phyloP scores from a whole-genome alignment of 2,329 filamentous ascomycete genomes.

The Fusarium bulbicola region DNA sequence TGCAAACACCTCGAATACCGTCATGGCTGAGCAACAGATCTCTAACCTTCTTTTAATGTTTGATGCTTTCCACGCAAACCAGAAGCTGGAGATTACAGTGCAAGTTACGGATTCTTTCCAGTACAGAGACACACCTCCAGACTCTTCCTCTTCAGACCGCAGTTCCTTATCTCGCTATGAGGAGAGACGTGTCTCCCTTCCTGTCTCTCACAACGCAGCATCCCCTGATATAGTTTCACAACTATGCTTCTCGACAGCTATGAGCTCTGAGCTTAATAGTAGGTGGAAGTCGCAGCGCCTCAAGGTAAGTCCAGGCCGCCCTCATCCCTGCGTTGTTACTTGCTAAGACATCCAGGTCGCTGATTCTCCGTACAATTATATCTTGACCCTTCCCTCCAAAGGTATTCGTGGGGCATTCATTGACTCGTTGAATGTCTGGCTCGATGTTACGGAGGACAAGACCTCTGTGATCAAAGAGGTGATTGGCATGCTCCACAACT shows the following conservation, averaged over 20 bases:
- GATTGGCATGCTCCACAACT: neutral
- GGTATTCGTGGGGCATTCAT: neutral
- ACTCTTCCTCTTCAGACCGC: neutral
- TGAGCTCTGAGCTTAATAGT: neutral
- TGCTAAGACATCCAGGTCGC: neutral
- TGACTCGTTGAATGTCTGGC: conserved; percentile 4
- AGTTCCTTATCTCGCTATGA: neutral
- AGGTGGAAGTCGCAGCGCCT: neutral
- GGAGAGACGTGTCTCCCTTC: neutral
- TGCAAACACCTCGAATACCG: accelerated
- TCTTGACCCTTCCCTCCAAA: neutral
- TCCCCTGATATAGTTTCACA: neutral
- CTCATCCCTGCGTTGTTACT: accelerated
- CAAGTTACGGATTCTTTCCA: neutral
- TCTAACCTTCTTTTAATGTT: neutral
- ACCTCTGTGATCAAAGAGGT: neutral
- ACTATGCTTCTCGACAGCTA: neutral
- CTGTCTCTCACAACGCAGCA: neutral
- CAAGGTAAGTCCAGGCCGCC: accelerated
- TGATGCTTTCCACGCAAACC: neutral
- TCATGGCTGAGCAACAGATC: neutral
- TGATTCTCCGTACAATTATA: neutral
- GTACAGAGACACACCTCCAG: neutral
- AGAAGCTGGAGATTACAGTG: neutral
- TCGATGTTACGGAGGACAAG: neutral